A percentile compares a stretch with the other conserved stretches of the same genome.
Evolutionary conservation across 164 flowering plant genomes (phyloP).

Genomic region (Liriodendron chinense): DNA sequence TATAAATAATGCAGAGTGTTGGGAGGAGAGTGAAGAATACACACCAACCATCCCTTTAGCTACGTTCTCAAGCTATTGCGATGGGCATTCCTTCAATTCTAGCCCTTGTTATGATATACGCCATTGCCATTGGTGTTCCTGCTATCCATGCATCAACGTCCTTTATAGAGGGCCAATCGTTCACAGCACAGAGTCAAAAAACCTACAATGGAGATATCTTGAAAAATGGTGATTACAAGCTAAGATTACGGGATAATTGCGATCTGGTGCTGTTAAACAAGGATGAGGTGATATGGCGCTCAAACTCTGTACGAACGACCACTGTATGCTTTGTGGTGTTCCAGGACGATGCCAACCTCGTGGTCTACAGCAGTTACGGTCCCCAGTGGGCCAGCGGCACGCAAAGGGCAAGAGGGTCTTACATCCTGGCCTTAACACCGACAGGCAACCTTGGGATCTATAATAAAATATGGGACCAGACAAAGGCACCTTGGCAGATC

Average conservation of each 20-base stretch:
- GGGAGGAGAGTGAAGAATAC: too few relatives aligned
- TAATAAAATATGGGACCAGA: neutral
- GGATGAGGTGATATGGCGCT: neutral
- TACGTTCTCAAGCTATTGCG: too few relatives aligned
- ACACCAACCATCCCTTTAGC: too few relatives aligned
- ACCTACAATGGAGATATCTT: neutral
- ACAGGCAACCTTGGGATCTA: neutral
- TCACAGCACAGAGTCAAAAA: too few relatives aligned
- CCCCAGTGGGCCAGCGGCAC: neutral
- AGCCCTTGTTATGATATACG: too few relatives aligned
- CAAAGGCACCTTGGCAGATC: neutral
- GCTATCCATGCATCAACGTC: too few relatives aligned
- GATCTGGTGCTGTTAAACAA: neutral
- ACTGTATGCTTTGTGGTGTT: neutral
- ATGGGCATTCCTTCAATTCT: too few relatives aligned
- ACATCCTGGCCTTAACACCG: neutral
- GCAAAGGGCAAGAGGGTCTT: neutral
- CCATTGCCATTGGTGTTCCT: too few relatives aligned
- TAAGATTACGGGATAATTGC: neutral
- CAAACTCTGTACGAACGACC: neutral
- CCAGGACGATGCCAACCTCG: neutral
- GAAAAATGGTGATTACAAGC: neutral
- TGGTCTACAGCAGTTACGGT: neutral
- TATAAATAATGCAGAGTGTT: too few relatives aligned
- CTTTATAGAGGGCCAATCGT: too few relatives aligned